Percentiles rank a stretch among this genome's conserved stretches.
Conservation (phyloP, 768 basidiomycete species). For the Sarcomyxa edulis region DNA sequence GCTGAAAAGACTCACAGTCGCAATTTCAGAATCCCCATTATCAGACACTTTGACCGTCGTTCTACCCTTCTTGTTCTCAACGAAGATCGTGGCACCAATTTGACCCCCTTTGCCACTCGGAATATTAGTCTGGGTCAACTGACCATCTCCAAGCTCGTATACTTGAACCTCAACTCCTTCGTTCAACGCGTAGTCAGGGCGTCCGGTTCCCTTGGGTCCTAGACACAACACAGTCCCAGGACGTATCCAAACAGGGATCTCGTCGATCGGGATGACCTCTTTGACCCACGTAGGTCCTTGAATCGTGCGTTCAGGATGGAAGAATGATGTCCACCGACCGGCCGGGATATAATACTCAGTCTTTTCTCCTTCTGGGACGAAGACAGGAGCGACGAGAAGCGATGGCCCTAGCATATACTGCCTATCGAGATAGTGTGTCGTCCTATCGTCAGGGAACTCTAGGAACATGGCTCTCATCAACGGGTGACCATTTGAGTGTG, state of each 20-base stretch:
- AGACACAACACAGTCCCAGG: slow-evolving; percentile 52
- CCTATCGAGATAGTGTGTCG: slow-evolving; percentile 53
- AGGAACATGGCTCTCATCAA: slow-evolving; percentile 63
- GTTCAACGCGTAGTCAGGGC: slow-evolving; percentile 60
- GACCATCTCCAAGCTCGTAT: slow-evolving; percentile 47
- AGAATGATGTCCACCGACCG: slow-evolving; percentile 59
- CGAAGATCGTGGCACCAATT: no score
- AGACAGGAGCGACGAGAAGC: slow-evolving; percentile 59
- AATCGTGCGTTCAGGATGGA: slow-evolving; percentile 45
- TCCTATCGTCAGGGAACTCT: slow-evolving; percentile 55
- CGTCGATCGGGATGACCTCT: slow-evolving; percentile 56
- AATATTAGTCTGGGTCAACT: slow-evolving; percentile 30
- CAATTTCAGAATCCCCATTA: no score
- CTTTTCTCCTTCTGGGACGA: slow-evolving; percentile 48
- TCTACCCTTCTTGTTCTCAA: no score
- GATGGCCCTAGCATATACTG: slow-evolving; percentile 55
- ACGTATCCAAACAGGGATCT: slow-evolving; percentile 64
- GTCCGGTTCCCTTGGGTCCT: slow-evolving; percentile 43
- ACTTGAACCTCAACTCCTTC: slow-evolving; percentile 43
- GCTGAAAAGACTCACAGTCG: no score
- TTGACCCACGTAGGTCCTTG: slow-evolving; percentile 60
- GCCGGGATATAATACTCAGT: slow-evolving; percentile 56
- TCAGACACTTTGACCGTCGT: no score
- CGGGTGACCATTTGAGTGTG: slow-evolving; percentile 47
- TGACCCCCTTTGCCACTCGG: no score